These are phyloP conservation scores for Fusarium chlamydosporum DNA, from an alignment of 2,329 filamentous ascomycete species.

Conservation along the genomic window DNA sequence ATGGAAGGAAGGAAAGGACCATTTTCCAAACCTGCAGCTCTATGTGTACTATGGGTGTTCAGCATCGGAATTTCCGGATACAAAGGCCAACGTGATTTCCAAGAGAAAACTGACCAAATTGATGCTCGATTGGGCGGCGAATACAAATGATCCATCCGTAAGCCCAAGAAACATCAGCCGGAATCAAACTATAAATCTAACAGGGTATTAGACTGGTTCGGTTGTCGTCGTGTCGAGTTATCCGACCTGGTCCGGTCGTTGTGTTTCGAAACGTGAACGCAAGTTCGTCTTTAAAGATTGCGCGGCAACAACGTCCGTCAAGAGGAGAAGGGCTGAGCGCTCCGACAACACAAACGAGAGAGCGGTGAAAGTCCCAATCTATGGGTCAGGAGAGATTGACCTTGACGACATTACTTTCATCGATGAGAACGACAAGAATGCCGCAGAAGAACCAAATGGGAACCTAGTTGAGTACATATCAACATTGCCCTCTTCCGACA, in stretches of 20 bases:
- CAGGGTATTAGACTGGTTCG: not conserved
- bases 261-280: not conserved
- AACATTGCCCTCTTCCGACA: no score
- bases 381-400: no score
- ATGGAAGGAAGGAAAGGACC: not conserved
- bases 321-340: no score
- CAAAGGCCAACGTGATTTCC: not conserved
- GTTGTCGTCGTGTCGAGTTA: not conserved
- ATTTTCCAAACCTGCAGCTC: not conserved
- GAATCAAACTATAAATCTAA: not conserved
- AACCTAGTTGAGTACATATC: no score
- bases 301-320: no score
- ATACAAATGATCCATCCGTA: not conserved
- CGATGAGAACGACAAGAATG: no score
- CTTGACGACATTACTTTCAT: no score
- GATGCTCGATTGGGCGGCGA: no score
- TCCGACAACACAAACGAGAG: no score
- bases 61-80: not conserved
- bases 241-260: not conserved
- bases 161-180: no score
- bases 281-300: not conserved
- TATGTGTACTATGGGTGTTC: not conserved
- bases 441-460: no score
- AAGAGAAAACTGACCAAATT: not conserved
- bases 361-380: no score